These are phyloP conservation scores for Xylariaceae sp. DNA, from an alignment of 2,329 filamentous ascomycete genomes.

Conservation along the genomic window DNA sequence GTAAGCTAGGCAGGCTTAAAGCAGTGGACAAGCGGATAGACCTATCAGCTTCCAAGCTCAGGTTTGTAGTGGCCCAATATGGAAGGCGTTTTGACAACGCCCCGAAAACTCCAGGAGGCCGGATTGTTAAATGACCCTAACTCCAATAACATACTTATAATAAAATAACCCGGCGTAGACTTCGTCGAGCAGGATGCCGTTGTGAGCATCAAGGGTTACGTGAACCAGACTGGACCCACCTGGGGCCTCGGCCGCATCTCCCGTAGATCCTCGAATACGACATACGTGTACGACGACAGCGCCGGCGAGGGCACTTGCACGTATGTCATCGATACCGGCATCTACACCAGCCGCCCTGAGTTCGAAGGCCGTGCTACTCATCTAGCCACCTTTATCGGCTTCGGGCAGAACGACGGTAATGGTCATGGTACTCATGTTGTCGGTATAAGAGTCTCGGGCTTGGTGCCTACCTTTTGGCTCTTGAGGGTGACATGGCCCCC, in stretches of 20 bases:
- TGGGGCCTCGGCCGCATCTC: conserved; percentile 23
- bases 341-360: conserved; percentile 40
- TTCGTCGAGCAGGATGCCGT: conserved; percentile 29
- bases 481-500: conserved; percentile 10
- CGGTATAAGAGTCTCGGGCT: conserved; percentile 40
- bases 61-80: background rate
- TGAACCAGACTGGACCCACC: conserved; percentile 11
- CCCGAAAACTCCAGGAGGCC: conserved; percentile 8
- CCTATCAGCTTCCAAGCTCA: background rate
- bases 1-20: too few relatives aligned
- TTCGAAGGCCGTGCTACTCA: conserved; percentile 32
- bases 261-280: conserved; percentile 1
- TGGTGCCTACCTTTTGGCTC: conserved; percentile 46
- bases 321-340: conserved; percentile 50
- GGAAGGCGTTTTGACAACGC: background rate
- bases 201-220: conserved; percentile 19
- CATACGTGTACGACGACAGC: conserved; percentile 28
- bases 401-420: conserved; percentile 32
- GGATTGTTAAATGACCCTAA: too few relatives aligned
- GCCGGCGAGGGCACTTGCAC: conserved; percentile 35
- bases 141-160: conserved; percentile 45
- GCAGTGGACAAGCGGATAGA: too few relatives aligned
- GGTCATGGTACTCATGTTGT: conserved; percentile 44
- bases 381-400: conserved; percentile 13
- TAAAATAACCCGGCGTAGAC: conserved; percentile 37